phyloP scores from a whole-genome alignment of 2,329 filamentous ascomycete species.

The Fusarium circinatum region DNA sequence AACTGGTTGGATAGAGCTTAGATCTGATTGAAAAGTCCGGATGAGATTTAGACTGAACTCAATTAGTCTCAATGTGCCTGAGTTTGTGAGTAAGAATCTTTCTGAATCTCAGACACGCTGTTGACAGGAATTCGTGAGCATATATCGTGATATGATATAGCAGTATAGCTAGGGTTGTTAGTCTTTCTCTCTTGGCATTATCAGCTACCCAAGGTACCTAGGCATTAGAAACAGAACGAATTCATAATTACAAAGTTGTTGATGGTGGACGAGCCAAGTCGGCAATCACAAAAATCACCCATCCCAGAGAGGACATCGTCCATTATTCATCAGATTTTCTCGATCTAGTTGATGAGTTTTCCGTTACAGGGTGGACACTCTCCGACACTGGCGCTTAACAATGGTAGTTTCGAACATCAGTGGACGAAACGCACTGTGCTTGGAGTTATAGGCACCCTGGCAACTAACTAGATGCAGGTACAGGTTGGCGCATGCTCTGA shows the following conservation, averaged over 20 bases:
- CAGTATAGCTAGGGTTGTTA: background rate
- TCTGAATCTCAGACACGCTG: background rate
- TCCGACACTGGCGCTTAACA: conserved; percentile 30
- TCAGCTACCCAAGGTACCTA: background rate
- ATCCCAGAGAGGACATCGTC: background rate
- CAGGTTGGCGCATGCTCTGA: conserved; percentile 1
- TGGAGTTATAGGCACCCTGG: conserved; percentile 9
- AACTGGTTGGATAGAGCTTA: background rate
- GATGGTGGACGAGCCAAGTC: background rate
- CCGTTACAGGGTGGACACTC: conserved; percentile 21
- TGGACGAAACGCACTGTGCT: conserved; percentile 41
- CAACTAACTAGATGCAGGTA: conserved; percentile 19
- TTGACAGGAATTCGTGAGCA: background rate
- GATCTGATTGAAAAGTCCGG: background rate
- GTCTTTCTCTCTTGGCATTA: conserved; percentile 5
- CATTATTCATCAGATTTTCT: background rate
- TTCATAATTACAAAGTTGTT: background rate
- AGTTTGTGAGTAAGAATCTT: background rate
- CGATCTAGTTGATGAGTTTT: background rate
- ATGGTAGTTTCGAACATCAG: conserved; percentile 34
- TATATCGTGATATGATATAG: conserved; percentile 1
- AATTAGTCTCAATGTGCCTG: background rate
- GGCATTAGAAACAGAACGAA: conserved; percentile 11
- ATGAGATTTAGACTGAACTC: background rate
- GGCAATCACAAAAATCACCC: background rate